These are phyloP conservation scores for Phycomyces blakesleeanus DNA, from an alignment of 192 early-diverging fungal species.

Conservation along the genomic window DNA sequence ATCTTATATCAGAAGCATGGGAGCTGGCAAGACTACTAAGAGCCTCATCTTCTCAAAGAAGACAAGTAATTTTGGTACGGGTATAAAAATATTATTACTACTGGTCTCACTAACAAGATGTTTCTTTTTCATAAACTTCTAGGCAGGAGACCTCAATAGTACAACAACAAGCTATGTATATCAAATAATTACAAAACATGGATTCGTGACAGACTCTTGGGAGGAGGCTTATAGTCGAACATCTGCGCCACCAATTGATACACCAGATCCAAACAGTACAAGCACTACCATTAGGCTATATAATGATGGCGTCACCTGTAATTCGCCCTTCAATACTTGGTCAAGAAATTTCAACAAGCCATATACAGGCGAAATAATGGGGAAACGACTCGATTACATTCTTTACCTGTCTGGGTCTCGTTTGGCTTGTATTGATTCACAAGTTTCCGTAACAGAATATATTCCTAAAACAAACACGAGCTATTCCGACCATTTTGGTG, in stretches of 20 bases:
- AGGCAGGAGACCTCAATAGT: conserved; percentile 56
- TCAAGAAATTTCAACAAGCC: conserved; percentile 29
- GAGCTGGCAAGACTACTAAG: conserved; percentile 44
- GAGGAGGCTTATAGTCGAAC: conserved; percentile 21
- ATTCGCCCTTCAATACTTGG: conserved; percentile 52
- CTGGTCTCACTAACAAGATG: no score
- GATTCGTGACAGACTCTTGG: conserved; percentile 52
- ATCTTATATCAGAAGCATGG: conserved; percentile 49
- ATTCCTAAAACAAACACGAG: conserved; percentile 29
- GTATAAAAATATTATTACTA: not conserved
- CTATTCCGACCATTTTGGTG: conserved; percentile 54
- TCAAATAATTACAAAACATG: conserved; percentile 39
- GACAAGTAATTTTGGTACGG: conserved; percentile 53
- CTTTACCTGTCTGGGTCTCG: conserved; percentile 44
- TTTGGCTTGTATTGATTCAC: conserved; percentile 30
- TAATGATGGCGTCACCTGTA: conserved; percentile 43
- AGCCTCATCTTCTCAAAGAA: conserved; percentile 38
- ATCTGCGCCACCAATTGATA: not conserved
- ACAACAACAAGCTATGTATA: conserved; percentile 41
- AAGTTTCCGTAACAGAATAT: conserved; percentile 30
- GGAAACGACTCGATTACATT: conserved; percentile 48
- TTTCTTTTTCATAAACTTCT: conserved; percentile 4
- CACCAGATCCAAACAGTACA: not conserved
- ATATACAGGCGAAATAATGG: conserved; percentile 8
- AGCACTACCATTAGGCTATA: not conserved